Conservation (phyloP, 2,329 filamentous ascomycete species). For the Sporothrix variecibatus region DNA sequence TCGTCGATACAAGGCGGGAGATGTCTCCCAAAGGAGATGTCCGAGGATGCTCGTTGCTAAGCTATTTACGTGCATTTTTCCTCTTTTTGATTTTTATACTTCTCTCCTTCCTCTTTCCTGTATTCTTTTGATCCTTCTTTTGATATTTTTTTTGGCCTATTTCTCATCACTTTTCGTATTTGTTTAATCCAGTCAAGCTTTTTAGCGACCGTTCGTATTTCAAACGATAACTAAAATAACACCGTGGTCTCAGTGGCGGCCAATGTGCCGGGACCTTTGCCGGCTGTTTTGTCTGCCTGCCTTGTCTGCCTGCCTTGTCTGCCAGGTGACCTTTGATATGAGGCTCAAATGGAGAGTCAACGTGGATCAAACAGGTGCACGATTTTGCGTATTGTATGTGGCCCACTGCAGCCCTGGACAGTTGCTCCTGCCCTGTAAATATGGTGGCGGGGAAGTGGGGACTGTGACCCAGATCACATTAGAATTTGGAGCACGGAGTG, state of each 20-base stretch:
- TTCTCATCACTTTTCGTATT: not conserved
- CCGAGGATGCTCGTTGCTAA: not conserved
- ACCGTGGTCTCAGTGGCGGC: constrained; percentile 13
- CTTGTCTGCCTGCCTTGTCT: too few species aligned
- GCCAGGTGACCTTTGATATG: constrained; percentile 10
- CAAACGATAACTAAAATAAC: not conserved
- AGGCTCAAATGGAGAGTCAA: not conserved
- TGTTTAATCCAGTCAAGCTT: not conserved
- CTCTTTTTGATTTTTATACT: not conserved
- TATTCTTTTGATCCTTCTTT: not conserved
- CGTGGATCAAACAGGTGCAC: constrained; percentile 8
- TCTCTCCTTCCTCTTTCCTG: not conserved
- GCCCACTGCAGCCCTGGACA: not conserved
- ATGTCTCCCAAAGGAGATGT: not conserved
- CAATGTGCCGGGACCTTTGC: not conserved
- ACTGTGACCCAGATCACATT: not conserved
- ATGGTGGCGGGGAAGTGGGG: constrained; percentile 8
- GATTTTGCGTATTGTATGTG: not conserved
- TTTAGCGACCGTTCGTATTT: not conserved
- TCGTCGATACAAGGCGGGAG: not conserved
- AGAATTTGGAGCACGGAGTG: not conserved
- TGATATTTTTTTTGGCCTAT: not conserved
- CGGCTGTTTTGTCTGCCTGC: not conserved
- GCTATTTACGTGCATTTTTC: not conserved
- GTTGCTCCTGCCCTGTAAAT: constrained; percentile 7